phyloP scores from a whole-genome alignment of 495 filamentous ascomycete species.

The Lasiosphaeris hirsuta region DNA sequence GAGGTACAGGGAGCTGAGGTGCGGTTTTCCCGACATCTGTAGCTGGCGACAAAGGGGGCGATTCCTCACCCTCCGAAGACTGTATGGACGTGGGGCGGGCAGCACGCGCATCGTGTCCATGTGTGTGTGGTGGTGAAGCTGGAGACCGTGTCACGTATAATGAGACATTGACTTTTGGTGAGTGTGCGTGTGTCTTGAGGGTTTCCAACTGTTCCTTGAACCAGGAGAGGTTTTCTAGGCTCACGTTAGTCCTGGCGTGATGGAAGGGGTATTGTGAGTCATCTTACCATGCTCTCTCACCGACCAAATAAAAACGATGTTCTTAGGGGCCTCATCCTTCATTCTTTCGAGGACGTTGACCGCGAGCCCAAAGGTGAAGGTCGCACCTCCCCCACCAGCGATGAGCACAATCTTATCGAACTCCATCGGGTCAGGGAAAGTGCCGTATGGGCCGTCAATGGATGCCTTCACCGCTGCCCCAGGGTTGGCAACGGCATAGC shows the following conservation, averaged over 20 bases:
- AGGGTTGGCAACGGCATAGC: conserved; percentile 47
- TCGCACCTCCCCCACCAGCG: conserved; percentile 57
- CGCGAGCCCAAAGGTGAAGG: conserved; percentile 54
- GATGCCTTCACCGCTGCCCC: conserved; percentile 47
- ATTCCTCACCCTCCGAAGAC: conserved; percentile 17
- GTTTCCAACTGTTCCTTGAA: conserved; percentile 45
- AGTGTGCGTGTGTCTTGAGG: conserved; percentile 38
- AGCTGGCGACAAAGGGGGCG: conserved; percentile 19
- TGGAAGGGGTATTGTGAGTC: not conserved
- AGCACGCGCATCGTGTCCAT: not conserved
- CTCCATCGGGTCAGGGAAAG: conserved; percentile 52
- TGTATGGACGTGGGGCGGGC: conserved; percentile 15
- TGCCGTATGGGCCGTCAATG: conserved; percentile 58
- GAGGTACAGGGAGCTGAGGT: conserved; percentile 6
- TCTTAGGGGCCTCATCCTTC: conserved; percentile 37
- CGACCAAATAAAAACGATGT: conserved; percentile 56
- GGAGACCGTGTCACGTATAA: conserved; percentile 45
- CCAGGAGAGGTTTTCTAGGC: conserved; percentile 42
- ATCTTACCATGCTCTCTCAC: conserved; percentile 47
- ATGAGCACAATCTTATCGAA: conserved; percentile 58
- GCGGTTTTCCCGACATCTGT: conserved; percentile 14
- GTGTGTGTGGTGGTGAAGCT: conserved; percentile 6
- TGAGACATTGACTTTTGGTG: conserved; percentile 42
- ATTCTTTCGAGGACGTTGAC: conserved; percentile 48
- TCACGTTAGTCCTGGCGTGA: not conserved